Evolutionary conservation across 495 filamentous ascomycete species (phyloP).

Genomic region (Hypomontagnella monticulosa): DNA sequence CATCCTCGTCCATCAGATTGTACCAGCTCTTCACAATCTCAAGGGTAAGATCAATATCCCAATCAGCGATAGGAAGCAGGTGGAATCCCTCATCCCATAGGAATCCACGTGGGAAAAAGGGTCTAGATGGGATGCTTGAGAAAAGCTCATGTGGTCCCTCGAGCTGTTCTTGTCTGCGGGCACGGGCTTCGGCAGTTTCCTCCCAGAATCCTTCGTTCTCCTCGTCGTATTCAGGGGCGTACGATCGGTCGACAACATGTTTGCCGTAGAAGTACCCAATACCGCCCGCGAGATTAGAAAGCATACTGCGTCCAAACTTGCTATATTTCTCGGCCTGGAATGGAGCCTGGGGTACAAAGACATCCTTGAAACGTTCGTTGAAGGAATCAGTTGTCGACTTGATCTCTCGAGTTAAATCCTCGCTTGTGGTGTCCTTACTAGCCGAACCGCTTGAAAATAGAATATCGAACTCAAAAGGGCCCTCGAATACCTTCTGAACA

Average conservation of each 20-base stretch:
- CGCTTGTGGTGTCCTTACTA: constrained; percentile 64
- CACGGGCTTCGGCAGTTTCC: constrained; percentile 78
- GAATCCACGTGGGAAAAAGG: constrained; percentile 97
- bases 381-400: constrained; percentile 72
- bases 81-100: constrained; percentile 99
- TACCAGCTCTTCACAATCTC: constrained; percentile 97
- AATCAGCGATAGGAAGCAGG: constrained; percentile 89
- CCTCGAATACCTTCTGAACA: constrained; percentile 92
- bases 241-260: constrained; percentile 86
- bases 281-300: constrained; percentile 93
- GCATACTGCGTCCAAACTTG: constrained; percentile 85
- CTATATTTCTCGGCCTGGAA: constrained; percentile 78
- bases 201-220: constrained; percentile 98
- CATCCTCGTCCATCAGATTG: constrained; percentile 93
- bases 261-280: constrained; percentile 96
- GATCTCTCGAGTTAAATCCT: constrained; percentile 75
- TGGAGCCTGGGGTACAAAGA: constrained; percentile 79
- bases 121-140: constrained; percentile 89
- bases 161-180: constrained; percentile 67
- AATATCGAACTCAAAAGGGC: constrained; percentile 92
- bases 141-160: constrained; percentile 92
- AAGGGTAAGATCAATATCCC: constrained; percentile 90
- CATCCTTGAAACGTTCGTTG: constrained; percentile 73
- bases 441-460: constrained; percentile 86
- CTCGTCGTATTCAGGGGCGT: constrained; percentile 90